These are phyloP conservation scores for Platanus orientalis DNA, from an alignment of 164 flowering plant genomes.

Conservation along the genomic window DNA sequence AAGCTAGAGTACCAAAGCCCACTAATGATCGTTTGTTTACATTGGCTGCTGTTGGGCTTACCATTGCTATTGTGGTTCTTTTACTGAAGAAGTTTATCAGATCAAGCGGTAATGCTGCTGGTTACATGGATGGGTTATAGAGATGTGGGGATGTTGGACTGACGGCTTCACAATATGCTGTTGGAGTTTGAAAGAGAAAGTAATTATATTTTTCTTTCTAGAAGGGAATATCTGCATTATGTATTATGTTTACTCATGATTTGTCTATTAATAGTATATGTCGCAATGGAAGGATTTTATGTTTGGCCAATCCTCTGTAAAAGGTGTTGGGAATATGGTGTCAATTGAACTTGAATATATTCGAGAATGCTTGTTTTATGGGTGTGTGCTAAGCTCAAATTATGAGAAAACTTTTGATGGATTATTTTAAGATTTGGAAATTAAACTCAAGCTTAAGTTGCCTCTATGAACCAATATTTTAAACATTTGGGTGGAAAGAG, in stretches of 20 bases:
- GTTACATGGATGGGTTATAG: conserved; percentile 36
- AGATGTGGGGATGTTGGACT: too few species aligned
- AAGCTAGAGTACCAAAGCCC: conserved; percentile 34
- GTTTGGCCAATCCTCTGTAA: too few species aligned
- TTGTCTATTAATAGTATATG: background rate
- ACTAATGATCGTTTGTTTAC: conserved; percentile 85
- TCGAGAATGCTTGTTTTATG: too few species aligned
- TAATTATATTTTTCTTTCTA: background rate
- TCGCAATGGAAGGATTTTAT: background rate
- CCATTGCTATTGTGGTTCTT: conserved; percentile 70
- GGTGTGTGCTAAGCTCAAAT: too few species aligned
- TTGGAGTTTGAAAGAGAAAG: background rate
- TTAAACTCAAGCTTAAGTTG: too few species aligned
- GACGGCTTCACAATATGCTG: background rate
- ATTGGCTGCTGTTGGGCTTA: conserved; percentile 83
- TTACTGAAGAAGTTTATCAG: conserved; percentile 75
- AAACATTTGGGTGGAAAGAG: too few species aligned
- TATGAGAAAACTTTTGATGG: too few species aligned
- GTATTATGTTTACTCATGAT: background rate
- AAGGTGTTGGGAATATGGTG: too few species aligned
- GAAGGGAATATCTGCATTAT: background rate
- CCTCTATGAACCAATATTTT: too few species aligned
- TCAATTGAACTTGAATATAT: too few species aligned
- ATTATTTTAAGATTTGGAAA: too few species aligned
- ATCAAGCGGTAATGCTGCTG: conserved; percentile 57